phyloP scores from a whole-genome alignment of 257 asterid genomes.

The Solanum corneliomulleri region DNA sequence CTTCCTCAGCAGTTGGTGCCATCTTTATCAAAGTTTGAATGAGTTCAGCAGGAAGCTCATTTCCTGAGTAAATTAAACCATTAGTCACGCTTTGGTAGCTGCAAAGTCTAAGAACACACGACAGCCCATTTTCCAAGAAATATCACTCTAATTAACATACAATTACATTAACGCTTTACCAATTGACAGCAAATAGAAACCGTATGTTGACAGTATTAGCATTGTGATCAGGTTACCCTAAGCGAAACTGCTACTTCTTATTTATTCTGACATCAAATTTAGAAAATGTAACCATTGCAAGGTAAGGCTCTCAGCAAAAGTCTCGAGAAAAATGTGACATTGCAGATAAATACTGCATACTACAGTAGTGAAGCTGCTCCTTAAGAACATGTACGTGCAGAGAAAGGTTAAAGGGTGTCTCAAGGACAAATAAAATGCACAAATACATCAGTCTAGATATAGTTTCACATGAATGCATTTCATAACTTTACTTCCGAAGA shows the following conservation, averaged over 20 bases:
- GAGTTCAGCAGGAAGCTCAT: slow-evolving; percentile 81
- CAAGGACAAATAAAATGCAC: not conserved
- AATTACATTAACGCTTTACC: not conserved
- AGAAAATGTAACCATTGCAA: not conserved
- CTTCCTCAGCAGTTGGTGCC: slow-evolving; percentile 90
- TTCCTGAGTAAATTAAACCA: slow-evolving; percentile 40
- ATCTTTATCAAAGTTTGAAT: slow-evolving; percentile 64
- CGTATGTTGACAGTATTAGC: not conserved
- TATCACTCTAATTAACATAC: not conserved
- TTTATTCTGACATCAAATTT: not conserved
- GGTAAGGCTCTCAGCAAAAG: not conserved
- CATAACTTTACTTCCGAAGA: not conserved
- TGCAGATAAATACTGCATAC: not conserved
- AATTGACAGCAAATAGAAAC: not conserved
- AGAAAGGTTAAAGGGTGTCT: not conserved
- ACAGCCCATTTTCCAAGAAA: slow-evolving; percentile 3
- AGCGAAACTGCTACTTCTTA: not conserved
- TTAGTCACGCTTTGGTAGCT: not conserved
- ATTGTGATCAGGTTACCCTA: not conserved
- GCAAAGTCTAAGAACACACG: not conserved
- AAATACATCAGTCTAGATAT: not conserved
- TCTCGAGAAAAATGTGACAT: not conserved
- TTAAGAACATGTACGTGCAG: not conserved
- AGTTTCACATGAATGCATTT: not conserved
- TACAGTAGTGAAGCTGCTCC: not conserved